Evolutionary conservation across 2,329 filamentous ascomycete genomes (phyloP).

Genomic region (Botrytis sinoallii): DNA sequence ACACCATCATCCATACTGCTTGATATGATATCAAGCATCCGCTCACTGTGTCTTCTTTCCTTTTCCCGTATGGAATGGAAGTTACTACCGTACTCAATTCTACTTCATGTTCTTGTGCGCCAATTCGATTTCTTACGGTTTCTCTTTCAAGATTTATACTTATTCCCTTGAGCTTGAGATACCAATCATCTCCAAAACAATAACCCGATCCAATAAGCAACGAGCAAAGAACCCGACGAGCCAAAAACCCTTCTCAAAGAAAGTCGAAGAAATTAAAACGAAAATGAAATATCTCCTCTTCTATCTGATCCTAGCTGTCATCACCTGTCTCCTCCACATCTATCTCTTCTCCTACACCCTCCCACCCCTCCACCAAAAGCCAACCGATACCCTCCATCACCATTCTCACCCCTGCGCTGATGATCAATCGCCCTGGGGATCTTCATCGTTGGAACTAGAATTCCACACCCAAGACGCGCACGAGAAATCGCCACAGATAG

Average conservation of each 20-base stretch:
- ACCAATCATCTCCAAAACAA: not conserved
- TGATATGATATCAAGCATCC: not conserved
- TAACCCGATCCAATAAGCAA: not conserved
- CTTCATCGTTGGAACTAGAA: not conserved
- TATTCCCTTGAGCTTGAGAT: not conserved
- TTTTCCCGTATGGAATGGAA: not conserved
- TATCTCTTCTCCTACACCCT: constrained; percentile 1
- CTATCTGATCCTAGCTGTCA: not conserved
- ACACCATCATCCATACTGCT: not conserved
- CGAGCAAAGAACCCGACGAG: not conserved
- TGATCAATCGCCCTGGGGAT: not conserved
- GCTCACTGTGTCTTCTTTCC: not conserved
- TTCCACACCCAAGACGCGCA: not conserved
- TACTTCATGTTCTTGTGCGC: not conserved
- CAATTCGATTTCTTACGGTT: not conserved
- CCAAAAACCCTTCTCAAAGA: not conserved
- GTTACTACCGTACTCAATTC: not conserved
- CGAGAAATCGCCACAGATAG: no score
- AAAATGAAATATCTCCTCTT: constrained; percentile 5
- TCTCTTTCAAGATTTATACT: not conserved
- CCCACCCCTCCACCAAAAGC: no score
- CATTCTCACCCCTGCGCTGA: not conserved
- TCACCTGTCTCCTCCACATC: constrained; percentile 2
- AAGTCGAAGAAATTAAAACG: not conserved
- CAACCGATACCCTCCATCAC: not conserved